phyloP scores from a whole-genome alignment of 2,329 filamentous ascomycete genomes.

The Ophiostoma novo-ulmi region DNA sequence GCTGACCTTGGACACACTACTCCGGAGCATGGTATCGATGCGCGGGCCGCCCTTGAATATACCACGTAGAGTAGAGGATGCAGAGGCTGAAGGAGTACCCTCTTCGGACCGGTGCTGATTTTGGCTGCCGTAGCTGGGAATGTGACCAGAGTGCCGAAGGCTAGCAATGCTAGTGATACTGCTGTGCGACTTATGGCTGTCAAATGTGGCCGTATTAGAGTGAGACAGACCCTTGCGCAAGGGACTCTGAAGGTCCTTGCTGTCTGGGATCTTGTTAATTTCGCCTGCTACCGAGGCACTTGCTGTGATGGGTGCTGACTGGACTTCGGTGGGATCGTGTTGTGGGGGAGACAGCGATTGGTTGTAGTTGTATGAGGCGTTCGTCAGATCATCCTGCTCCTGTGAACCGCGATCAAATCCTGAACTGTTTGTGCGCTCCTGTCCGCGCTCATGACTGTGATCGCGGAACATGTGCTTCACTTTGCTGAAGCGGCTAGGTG shows the following conservation, averaged over 20 bases:
- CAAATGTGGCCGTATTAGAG: slow-evolving; percentile 36
- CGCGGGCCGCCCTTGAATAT: slow-evolving; percentile 47
- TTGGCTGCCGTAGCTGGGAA: slow-evolving; percentile 27
- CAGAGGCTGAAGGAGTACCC: background rate
- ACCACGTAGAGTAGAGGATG: slow-evolving; percentile 16
- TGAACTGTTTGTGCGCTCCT: slow-evolving; percentile 13
- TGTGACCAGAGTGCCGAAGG: slow-evolving; percentile 35
- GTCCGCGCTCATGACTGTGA: slow-evolving; percentile 43
- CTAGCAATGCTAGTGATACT: slow-evolving; percentile 49
- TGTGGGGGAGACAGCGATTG: slow-evolving; percentile 24
- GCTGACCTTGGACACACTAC: slow-evolving; percentile 51
- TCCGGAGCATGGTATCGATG: slow-evolving; percentile 66
- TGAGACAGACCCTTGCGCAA: slow-evolving; percentile 36
- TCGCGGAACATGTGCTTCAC: slow-evolving; percentile 54
- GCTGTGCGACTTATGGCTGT: slow-evolving; percentile 46
- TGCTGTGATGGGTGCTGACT: background rate
- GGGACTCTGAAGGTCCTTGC: slow-evolving; percentile 36
- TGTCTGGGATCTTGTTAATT: slow-evolving; percentile 24
- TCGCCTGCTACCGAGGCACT: background rate
- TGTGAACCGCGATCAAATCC: background rate
- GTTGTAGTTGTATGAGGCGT: background rate
- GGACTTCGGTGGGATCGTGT: background rate
- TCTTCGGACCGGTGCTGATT: slow-evolving; percentile 18
- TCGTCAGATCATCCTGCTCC: background rate
- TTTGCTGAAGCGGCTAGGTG: slow-evolving; percentile 53